Evolutionary conservation across 2,329 filamentous ascomycete species (phyloP), one percentile per base, ranked within the genome.

Genomic region (Zasmidium angulare): DNA sequence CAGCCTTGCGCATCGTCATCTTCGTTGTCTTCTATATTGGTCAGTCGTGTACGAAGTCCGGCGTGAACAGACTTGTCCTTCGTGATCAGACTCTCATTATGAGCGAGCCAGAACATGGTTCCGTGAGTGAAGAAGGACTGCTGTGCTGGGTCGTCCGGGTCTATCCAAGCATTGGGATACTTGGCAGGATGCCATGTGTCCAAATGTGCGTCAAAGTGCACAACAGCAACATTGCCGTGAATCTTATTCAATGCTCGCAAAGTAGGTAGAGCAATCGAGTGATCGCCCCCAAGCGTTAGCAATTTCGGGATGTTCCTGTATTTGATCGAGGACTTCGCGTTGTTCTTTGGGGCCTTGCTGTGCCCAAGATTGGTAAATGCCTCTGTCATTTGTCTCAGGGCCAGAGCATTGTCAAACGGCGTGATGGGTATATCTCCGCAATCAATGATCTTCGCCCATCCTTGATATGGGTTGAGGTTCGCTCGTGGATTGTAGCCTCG

Each of bases 391-490:
- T 96, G 93, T 48, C 82, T 80, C 55, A 93, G 79, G 0, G 93
- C 93, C 17, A 96, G 80, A 1, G 81, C 85, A 73, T 96, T 96
- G 78, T 96, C 91, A 67, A 96, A 88, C 0, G 92, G 92, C 0
- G 89, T 90, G 65, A 96, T 82, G 24, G 93, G 91, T 57, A 96
- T 91, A 72, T 96, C 93, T 50, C 93, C 93, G 74, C 93, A 97
- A 79, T 97, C 93, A 53, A 93, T 80, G 60, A 96, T 85, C 43
- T 79, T 85, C 0, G 90, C 89, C 89, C 89, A 93, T 56, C 84
- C 88, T 46, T 80, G 79, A 77, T 95, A 96, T 0, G 93, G 91
- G 75, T 96, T 97, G 66, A 96, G 83, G 43, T 82, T 83, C 1
- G 91, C 91, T 21, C 91, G 86, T 1, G 89, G 85, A 76, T 96